These are phyloP conservation scores for Boletus smithii DNA, from an alignment of 1,284 basidiomycete genomes.

Conservation along the genomic window DNA sequence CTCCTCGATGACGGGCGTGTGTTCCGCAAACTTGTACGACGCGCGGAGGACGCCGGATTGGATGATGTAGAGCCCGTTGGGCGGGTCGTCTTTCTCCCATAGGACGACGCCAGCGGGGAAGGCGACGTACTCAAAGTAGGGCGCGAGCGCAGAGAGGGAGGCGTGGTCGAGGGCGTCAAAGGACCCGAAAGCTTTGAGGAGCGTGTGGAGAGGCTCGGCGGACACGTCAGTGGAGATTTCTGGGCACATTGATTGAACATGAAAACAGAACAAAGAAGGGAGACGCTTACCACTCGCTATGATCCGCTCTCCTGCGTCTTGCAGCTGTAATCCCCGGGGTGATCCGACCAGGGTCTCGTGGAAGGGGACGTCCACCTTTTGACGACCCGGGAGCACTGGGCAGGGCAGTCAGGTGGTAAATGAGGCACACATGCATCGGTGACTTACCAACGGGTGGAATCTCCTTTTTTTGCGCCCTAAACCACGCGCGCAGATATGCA, in stretches of 20 bases:
- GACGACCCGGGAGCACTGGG: conserved; percentile 57
- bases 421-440: background rate
- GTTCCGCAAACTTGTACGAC: conserved; percentile 71
- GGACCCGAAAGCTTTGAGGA: conserved; percentile 75
- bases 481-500: conserved; percentile 77
- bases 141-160: conserved; percentile 54
- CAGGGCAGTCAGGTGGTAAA: background rate
- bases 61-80: conserved; percentile 86
- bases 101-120: conserved; percentile 62
- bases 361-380: conserved; percentile 44
- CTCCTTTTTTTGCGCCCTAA: conserved; percentile 59
- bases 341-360: conserved; percentile 64
- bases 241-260: conserved; percentile 3
- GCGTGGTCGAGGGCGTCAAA: conserved; percentile 52
- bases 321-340: conserved; percentile 72
- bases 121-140: conserved; percentile 69
- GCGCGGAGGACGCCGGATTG: conserved; percentile 82
- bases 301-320: conserved; percentile 72
- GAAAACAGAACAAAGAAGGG: background rate
- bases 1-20: conserved; percentile 67
- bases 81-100: conserved; percentile 71
- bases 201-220: conserved; percentile 58
- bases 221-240: conserved; percentile 24
- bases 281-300: conserved; percentile 52
- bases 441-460: conserved; percentile 34